Conservation (phyloP, 495 filamentous ascomycete species). For the Haplographium delicatum region DNA sequence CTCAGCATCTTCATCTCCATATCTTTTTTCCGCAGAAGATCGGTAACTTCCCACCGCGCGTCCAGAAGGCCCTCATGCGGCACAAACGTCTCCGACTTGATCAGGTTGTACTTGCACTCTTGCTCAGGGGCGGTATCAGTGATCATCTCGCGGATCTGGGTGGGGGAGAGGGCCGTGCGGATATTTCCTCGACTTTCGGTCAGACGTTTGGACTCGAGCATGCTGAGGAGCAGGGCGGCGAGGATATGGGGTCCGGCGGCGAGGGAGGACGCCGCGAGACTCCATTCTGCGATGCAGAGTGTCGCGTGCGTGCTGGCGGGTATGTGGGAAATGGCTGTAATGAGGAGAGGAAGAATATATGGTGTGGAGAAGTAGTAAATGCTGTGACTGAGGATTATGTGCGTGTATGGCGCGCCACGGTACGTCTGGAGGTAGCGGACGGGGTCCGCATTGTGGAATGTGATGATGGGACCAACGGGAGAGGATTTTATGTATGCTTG, state of each 20-base stretch:
- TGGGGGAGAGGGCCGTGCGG: slow-evolving; percentile 36
- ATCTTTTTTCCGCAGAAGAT: slow-evolving; percentile 14
- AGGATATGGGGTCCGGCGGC: slow-evolving; percentile 11
- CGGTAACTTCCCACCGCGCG: slow-evolving; percentile 40
- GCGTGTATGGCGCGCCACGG: slow-evolving; percentile 32
- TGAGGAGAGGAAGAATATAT: slow-evolving; percentile 21
- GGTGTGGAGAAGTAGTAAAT: slow-evolving; percentile 46
- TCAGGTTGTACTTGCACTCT: neutral
- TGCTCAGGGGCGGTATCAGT: neutral
- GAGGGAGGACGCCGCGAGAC: slow-evolving; percentile 1
- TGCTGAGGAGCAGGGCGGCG: slow-evolving; percentile 6
- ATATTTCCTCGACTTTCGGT: slow-evolving; percentile 35
- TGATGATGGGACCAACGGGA: slow-evolving; percentile 34
- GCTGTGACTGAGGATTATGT: slow-evolving; percentile 42
- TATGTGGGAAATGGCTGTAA: slow-evolving; percentile 21
- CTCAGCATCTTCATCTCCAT: slow-evolving; percentile 29
- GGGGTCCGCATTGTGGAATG: slow-evolving; percentile 29
- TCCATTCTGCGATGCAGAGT: slow-evolving; percentile 26
- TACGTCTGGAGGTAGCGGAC: slow-evolving; percentile 25
- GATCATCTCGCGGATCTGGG: slow-evolving; percentile 19
- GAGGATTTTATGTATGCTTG: slow-evolving; percentile 32
- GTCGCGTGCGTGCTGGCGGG: slow-evolving; percentile 21
- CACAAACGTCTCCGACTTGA: neutral
- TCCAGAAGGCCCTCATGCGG: slow-evolving; percentile 33
- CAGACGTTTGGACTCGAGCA: slow-evolving; percentile 17